Evolutionary conservation across 208 protist species (phyloP).

Genomic region (Porcisia hertigi): DNA sequence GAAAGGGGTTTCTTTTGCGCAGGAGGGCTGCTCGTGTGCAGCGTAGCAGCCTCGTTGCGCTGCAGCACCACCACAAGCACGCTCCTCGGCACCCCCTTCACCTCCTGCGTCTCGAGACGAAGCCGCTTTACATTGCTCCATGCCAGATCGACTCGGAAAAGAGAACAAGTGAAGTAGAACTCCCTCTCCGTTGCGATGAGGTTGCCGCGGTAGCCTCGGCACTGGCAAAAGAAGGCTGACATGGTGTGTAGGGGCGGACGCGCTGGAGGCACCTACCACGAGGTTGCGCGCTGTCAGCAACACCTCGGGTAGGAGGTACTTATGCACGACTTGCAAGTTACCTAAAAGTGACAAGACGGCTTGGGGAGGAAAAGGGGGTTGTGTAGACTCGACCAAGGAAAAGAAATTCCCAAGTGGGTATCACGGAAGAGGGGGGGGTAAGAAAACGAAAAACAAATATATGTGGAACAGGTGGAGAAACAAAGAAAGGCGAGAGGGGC

Average conservation of each 20-base stretch:
- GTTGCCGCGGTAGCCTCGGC: slow-evolving; percentile 65
- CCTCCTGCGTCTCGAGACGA: slow-evolving; percentile 64
- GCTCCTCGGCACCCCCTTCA: slow-evolving; percentile 71
- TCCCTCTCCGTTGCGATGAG: slow-evolving; percentile 48
- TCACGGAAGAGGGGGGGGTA: neutral
- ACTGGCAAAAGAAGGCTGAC: slow-evolving; percentile 65
- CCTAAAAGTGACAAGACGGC: too few species aligned
- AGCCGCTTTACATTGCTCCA: slow-evolving; percentile 74
- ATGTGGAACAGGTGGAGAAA: neutral
- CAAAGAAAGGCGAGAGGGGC: neutral
- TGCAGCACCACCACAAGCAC: slow-evolving; percentile 66
- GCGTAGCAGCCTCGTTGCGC: slow-evolving; percentile 19
- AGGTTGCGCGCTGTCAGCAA: neutral
- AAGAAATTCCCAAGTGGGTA: too few species aligned
- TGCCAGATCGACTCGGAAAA: slow-evolving; percentile 54
- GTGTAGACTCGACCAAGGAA: too few species aligned
- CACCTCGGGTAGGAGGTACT: neutral
- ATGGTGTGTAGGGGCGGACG: slow-evolving; percentile 12
- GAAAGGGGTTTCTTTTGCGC: slow-evolving; percentile 21
- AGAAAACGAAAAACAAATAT: neutral
- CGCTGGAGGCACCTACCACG: neutral
- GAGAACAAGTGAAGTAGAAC: slow-evolving; percentile 59
- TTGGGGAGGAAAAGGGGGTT: too few species aligned
- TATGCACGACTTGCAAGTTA: neutral
- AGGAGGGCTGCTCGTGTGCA: slow-evolving; percentile 16